Conservation (phyloP, 768 basidiomycete species). For the Pleurotus salmoneostramineus region DNA sequence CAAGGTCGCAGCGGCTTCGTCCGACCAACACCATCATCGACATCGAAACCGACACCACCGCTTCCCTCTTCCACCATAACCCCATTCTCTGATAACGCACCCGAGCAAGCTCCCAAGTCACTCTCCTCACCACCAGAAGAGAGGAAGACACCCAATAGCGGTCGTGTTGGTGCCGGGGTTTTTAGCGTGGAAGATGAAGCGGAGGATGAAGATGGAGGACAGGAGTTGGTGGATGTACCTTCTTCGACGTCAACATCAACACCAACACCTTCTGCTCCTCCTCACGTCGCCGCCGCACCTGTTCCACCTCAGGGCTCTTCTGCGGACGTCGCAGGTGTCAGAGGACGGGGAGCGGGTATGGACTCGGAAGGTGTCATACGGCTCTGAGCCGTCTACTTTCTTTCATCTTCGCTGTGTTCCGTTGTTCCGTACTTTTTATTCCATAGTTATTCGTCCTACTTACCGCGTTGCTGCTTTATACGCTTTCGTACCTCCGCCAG, state of each 20-base stretch:
- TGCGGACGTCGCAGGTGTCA: neutral
- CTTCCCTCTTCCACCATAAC: too few species aligned
- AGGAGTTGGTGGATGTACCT: neutral
- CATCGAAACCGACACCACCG: constrained; percentile 8
- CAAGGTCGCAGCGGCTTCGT: constrained; percentile 7
- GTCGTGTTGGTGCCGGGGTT: too few species aligned
- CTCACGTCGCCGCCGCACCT: neutral
- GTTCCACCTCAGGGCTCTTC: neutral
- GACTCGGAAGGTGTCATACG: constrained; percentile 9
- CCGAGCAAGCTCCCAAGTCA: too few species aligned
- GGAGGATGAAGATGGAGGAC: too few species aligned
- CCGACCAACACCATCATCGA: constrained; percentile 8
- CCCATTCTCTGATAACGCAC: too few species aligned
- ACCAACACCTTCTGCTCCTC: neutral
- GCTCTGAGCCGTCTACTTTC: constrained; percentile 3
- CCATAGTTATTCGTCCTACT: too few species aligned
- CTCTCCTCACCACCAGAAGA: too few species aligned
- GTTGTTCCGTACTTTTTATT: too few species aligned
- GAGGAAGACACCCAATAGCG: too few species aligned
- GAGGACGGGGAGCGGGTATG: neutral
- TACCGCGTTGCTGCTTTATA: too few species aligned
- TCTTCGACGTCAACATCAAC: constrained; percentile 14
- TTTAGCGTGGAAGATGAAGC: too few species aligned
- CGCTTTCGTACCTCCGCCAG: too few species aligned
- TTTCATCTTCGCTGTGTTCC: neutral